A percentile compares a stretch with the other conserved stretches of the same genome.
Conservation (phyloP, 2,329 filamentous ascomycete species). For the Sclerotinia subarctica region DNA sequence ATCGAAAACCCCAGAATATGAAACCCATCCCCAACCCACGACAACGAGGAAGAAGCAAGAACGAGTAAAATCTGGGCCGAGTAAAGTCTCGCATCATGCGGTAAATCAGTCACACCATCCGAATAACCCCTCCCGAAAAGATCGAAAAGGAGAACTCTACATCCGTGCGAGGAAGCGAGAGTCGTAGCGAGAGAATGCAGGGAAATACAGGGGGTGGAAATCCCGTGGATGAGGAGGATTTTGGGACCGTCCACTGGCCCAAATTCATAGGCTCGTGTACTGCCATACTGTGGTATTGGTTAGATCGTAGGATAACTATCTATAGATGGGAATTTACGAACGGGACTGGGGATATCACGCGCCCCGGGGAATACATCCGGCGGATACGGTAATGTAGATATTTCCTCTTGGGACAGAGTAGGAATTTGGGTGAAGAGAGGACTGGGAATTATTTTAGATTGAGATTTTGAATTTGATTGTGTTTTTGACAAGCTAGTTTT, state of each 20-base stretch:
- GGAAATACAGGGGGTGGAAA: slow-evolving; percentile 72
- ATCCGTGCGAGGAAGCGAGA: slow-evolving; percentile 59
- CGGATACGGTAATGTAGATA: slow-evolving; percentile 57
- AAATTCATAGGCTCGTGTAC: slow-evolving; percentile 74
- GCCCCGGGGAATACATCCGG: slow-evolving; percentile 66
- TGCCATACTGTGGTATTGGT: slow-evolving; percentile 52
- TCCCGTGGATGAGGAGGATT: slow-evolving; percentile 75
- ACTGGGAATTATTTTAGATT: slow-evolving; percentile 25
- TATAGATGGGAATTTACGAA: neutral
- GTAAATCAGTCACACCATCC: slow-evolving; percentile 52
- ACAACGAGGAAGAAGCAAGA: slow-evolving; percentile 57
- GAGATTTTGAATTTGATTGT: neutral
- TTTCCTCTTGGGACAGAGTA: slow-evolving; percentile 36
- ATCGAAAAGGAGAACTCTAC: slow-evolving; percentile 77
- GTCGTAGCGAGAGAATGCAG: slow-evolving; percentile 63
- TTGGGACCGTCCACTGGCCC: slow-evolving; percentile 69
- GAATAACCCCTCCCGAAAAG: slow-evolving; percentile 76
- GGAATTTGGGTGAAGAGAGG: slow-evolving; percentile 30
- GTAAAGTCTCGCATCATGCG: slow-evolving; percentile 63
- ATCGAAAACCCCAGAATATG: slow-evolving; percentile 76
- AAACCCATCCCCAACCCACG: slow-evolving; percentile 57
- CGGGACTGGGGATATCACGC: slow-evolving; percentile 62
- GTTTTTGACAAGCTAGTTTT: neutral
- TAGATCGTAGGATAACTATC: neutral
- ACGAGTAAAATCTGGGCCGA: slow-evolving; percentile 62